phyloP scores from a whole-genome alignment of 164 flowering plant genomes.

The Nelumbo lutea region DNA sequence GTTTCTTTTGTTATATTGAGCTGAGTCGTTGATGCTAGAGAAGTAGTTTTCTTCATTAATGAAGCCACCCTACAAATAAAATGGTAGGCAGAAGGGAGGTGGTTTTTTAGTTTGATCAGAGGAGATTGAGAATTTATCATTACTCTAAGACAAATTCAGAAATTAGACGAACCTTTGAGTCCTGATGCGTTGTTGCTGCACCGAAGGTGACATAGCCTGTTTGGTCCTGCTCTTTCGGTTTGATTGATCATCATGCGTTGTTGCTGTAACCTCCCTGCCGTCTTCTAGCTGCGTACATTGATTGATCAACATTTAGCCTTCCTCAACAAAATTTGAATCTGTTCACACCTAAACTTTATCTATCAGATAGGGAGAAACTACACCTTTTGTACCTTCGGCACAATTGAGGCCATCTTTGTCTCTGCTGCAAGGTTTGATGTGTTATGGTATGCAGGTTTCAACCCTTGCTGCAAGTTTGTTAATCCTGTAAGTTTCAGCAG shows the following conservation, averaged over 20 bases:
- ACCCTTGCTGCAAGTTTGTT: slow-evolving; percentile 19
- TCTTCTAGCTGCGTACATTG: slow-evolving; percentile 2
- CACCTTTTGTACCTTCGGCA: slow-evolving; percentile 13
- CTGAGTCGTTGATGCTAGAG: slow-evolving; percentile 21
- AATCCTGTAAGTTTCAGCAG: slow-evolving; percentile 5
- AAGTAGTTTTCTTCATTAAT: slow-evolving; percentile 19
- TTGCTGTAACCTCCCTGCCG: slow-evolving; percentile 16
- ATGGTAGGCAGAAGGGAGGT: background rate
- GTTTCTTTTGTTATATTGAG: slow-evolving; percentile 37
- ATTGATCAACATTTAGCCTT: background rate
- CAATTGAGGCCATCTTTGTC: slow-evolving; percentile 10
- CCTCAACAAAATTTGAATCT: no score
- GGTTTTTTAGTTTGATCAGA: background rate
- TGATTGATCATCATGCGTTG: no score
- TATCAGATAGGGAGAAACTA: background rate
- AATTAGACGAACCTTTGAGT: slow-evolving; percentile 26
- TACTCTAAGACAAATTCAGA: background rate
- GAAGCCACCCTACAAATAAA: slow-evolving; percentile 20
- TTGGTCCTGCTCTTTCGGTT: slow-evolving; percentile 1
- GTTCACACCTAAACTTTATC: background rate
- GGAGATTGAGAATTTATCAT: background rate
- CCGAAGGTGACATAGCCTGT: slow-evolving; percentile 15
- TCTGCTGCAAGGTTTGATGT: slow-evolving; percentile 17
- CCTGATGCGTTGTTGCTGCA: slow-evolving; percentile 17
- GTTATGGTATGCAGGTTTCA: slow-evolving; percentile 10